Conservation (phyloP, 208 protist genomes). For the Wallacemonas rigidus region DNA sequence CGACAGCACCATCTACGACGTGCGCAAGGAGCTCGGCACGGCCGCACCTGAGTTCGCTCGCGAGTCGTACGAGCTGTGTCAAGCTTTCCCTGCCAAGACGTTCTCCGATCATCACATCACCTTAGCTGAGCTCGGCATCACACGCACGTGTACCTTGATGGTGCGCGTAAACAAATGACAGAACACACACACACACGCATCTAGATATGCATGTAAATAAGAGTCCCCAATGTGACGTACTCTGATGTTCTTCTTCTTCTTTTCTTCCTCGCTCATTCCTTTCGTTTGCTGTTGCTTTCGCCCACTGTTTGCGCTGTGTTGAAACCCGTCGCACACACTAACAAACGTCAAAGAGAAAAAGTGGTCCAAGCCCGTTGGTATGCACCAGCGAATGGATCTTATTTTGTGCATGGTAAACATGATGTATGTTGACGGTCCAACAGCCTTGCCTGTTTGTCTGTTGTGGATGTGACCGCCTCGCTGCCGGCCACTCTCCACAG, state of each 20-base stretch:
- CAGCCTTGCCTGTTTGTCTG: too few relatives aligned
- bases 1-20: conserved; percentile 55
- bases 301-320: too few relatives aligned
- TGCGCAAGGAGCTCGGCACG: conserved; percentile 59
- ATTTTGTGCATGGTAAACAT: too few relatives aligned
- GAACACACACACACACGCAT: not conserved
- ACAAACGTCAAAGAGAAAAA: too few relatives aligned
- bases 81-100: conserved; percentile 63
- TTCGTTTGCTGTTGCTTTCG: not conserved
- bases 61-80: conserved; percentile 67
- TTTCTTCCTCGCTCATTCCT: conserved; percentile 5
- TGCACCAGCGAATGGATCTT: too few relatives aligned
- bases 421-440: too few relatives aligned
- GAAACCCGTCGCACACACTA: too few relatives aligned
- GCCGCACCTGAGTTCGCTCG: conserved; percentile 52
- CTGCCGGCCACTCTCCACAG: too few relatives aligned
- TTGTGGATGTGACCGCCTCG: too few relatives aligned
- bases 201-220: too few relatives aligned
- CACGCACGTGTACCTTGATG: conserved; percentile 67
- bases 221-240: too few relatives aligned
- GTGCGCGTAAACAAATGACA: conserved; percentile 25
- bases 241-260: not conserved
- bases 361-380: too few relatives aligned
- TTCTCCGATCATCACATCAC: conserved; percentile 69
- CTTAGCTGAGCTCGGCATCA: conserved; percentile 55